These are phyloP conservation scores for Pleoardoris graminearum DNA, from an alignment of 2,329 filamentous ascomycete genomes.

Conservation along the genomic window DNA sequence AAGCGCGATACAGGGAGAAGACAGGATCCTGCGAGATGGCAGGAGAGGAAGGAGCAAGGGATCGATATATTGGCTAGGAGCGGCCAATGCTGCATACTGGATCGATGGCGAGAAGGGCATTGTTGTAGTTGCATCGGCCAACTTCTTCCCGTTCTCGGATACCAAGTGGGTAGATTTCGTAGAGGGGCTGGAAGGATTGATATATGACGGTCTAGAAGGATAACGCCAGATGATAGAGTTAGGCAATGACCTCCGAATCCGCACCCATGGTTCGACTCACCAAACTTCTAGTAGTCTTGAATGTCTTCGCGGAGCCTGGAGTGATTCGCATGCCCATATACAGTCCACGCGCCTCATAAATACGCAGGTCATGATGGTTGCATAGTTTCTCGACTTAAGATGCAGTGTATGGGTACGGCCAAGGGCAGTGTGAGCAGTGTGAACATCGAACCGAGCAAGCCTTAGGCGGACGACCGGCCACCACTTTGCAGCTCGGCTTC, in stretches of 20 bases:
- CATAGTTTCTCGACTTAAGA: too few relatives aligned
- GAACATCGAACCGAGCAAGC: not conserved
- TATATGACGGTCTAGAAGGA: slow-evolving; percentile 22
- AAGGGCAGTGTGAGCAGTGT: too few relatives aligned
- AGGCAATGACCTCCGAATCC: too few relatives aligned
- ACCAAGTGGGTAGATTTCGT: slow-evolving; percentile 26
- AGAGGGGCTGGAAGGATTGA: slow-evolving; percentile 21
- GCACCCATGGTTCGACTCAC: too few relatives aligned
- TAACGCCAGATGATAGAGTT: too few relatives aligned
- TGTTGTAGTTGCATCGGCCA: slow-evolving; percentile 22
- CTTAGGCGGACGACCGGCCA: not conserved
- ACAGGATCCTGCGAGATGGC: slow-evolving; percentile 37
- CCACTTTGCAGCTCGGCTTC: slow-evolving; percentile 11
- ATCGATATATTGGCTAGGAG: slow-evolving; percentile 32
- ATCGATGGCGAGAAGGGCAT: slow-evolving; percentile 26
- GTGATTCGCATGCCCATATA: too few relatives aligned
- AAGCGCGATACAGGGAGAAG: slow-evolving; percentile 56
- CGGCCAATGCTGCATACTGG: slow-evolving; percentile 29
- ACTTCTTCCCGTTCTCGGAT: slow-evolving; percentile 31
- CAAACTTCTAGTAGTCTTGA: too few relatives aligned
- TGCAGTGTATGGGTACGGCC: too few relatives aligned
- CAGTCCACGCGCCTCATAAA: too few relatives aligned
- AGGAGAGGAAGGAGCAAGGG: slow-evolving; percentile 23
- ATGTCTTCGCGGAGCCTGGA: too few relatives aligned
- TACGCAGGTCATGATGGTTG: too few relatives aligned